phyloP scores from a whole-genome alignment of 2,329 filamentous ascomycete genomes.

The Akanthomyces muscarius region DNA sequence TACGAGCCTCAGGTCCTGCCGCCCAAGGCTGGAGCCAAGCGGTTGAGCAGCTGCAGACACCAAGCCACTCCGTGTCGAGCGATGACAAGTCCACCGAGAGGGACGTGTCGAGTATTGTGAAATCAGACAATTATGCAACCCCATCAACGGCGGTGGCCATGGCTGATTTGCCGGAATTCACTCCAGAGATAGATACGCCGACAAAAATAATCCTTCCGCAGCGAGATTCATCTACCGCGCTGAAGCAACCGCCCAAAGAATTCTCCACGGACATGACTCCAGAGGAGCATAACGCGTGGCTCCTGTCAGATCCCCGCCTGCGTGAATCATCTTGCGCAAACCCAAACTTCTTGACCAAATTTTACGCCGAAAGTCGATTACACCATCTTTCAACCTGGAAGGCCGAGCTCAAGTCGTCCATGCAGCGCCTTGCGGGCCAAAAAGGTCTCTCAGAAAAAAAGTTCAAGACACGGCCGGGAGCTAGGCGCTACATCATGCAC shows the following conservation, averaged over 20 bases:
- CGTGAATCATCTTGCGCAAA: conserved; percentile 88
- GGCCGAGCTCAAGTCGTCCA: conserved; percentile 81
- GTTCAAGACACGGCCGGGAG: conserved; percentile 53
- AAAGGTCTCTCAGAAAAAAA: conserved; percentile 47
- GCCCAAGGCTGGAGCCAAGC: conserved; percentile 28
- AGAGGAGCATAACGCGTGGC: conserved; percentile 84
- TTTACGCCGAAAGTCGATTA: conserved; percentile 88
- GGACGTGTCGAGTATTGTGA: conserved; percentile 17
- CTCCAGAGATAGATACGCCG: neutral
- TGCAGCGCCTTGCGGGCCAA: conserved; percentile 76
- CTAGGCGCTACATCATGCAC: conserved; percentile 81
- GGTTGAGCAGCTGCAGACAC: conserved; percentile 27
- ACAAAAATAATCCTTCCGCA: neutral
- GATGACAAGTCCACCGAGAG: neutral
- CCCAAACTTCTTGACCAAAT: conserved; percentile 89
- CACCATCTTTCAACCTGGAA: conserved; percentile 98
- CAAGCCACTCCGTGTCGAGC: conserved; percentile 14
- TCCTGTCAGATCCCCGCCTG: conserved; percentile 79
- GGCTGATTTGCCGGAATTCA: conserved; percentile 19
- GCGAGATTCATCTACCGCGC: too few relatives aligned
- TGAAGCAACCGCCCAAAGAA: conserved; percentile 9
- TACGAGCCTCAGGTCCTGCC: conserved; percentile 42
- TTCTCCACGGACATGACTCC: conserved; percentile 68
- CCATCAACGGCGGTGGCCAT: neutral
- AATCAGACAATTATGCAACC: neutral